phyloP scores from a whole-genome alignment of 805 yeast genomes.

The Myxozyma monticola region DNA sequence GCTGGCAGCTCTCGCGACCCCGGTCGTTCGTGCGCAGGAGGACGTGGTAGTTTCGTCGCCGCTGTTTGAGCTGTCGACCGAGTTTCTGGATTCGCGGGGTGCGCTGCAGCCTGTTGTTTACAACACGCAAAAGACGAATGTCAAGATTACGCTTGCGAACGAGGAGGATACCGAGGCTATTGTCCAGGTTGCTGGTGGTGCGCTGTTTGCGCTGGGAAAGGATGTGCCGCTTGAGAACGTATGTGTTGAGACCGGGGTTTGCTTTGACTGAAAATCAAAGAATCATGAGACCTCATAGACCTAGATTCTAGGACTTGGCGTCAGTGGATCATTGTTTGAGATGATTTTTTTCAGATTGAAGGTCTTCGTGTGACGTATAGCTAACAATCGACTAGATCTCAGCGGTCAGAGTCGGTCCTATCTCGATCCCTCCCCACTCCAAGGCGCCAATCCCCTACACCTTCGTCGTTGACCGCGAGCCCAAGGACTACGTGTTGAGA shows the following conservation, averaged over 20 bases:
- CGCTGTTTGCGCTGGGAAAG: constrained; percentile 16
- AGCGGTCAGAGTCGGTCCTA: constrained; percentile 26
- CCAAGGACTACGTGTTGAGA: constrained; percentile 28
- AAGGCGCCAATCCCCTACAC: constrained; percentile 13
- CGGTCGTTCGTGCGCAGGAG: constrained; percentile 14
- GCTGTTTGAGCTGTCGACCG: constrained; percentile 14
- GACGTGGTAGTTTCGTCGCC: constrained; percentile 13
- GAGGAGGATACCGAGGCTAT: constrained; percentile 28
- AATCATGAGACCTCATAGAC: too few relatives aligned
- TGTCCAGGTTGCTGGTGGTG: constrained; percentile 30
- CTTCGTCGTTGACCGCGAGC: constrained; percentile 27
- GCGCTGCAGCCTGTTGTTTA: constrained; percentile 22
- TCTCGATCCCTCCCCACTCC: constrained; percentile 17
- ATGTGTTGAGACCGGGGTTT: background rate
- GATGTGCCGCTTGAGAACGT: constrained; percentile 24
- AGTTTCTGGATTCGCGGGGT: constrained; percentile 7
- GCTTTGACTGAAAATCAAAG: too few relatives aligned
- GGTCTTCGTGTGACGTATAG: background rate
- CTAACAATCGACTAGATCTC: constrained; percentile 18
- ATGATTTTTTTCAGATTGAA: background rate
- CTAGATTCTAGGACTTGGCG: too few relatives aligned
- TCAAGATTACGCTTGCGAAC: constrained; percentile 34
- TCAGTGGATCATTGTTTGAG: background rate
- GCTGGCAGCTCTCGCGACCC: constrained; percentile 12
- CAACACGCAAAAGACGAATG: constrained; percentile 35